Base-by-base conservation (phyloP, 2,329 filamentous ascomycete species). In the Diaporthe longicolla region DNA sequence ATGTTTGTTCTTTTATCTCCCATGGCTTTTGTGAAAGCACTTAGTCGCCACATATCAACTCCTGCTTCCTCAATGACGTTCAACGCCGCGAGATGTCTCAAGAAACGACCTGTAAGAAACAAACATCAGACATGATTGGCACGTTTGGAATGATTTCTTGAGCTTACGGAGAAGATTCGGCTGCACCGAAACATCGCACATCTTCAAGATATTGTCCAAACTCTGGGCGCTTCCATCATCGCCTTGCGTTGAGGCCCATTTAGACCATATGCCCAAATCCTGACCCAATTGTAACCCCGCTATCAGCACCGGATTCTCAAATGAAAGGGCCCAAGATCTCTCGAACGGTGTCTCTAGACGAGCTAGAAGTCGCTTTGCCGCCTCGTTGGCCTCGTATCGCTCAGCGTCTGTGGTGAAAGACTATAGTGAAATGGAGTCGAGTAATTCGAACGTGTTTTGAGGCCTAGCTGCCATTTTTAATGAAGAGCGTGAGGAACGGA, bases 271-370 rank as follows among this genome's bases (percentile, higher is more conserved):
- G 4, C 80, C 79, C 11, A 82, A 35, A 55, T 82, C 78, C 24
- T 81, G 80, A 48, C 78, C 78, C 10, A 78, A 78, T 70, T 82
- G 80, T 19, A 82, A 72, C n/a, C 78, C 79, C 1, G 81, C 79
- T 74, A 80, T 79, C 4, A 81, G 76, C 4, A 79, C 78, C 5
- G 81, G 80, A 13, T 79, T 77, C 45, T 82, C 80, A 40, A 81
- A 81, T 48, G 76, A 78, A 72, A 82, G 79, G 15, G 77, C 78
- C 80, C 79, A 81, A 4, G 79, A 78, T 35, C 80, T 78, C 63
- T 82, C 81, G 68, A 80, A 81, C 0, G 81, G 81, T 0, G 79
- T 78, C 71, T 82, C 80, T n/a, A 82, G 10, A 43, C 70, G 54
- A 58, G 70, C 70, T 26, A 71, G 32, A 13, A 71, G 70, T 7